These are phyloP conservation scores for Orbilia brochopaga DNA, from an alignment of 2,329 filamentous ascomycete genomes.

Conservation along the genomic window DNA sequence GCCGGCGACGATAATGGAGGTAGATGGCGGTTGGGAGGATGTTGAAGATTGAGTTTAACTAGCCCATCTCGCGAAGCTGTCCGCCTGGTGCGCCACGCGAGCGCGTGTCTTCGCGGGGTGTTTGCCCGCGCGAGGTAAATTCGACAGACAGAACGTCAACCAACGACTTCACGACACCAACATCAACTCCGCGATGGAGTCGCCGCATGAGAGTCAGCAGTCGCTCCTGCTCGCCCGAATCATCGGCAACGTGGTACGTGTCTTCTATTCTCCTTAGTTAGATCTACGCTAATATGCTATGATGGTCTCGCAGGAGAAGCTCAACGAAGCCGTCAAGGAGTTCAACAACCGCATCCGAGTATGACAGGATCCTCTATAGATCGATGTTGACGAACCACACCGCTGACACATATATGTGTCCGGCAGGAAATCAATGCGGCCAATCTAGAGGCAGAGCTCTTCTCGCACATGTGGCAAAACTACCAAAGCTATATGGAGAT, in stretches of 20 bases:
- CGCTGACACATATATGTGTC: conserved; percentile 1
- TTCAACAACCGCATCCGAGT: conserved; percentile 50
- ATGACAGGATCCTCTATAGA: background rate
- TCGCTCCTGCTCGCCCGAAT: conserved; percentile 49
- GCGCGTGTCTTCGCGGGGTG: background rate
- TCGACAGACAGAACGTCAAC: too few relatives aligned
- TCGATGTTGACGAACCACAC: background rate
- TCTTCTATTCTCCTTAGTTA: background rate
- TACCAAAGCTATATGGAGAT: conserved; percentile 50
- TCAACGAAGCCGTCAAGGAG: conserved; percentile 49
- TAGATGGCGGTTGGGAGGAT: conserved; percentile 18
- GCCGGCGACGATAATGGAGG: conserved; percentile 1
- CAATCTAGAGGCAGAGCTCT: conserved; percentile 47
- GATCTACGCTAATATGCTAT: background rate
- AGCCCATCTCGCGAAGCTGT: background rate
- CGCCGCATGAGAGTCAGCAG: conserved; percentile 50
- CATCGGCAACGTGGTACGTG: conserved; percentile 46
- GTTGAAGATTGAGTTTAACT: conserved; percentile 1
- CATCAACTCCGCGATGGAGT: conserved; percentile 33
- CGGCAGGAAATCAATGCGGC: conserved; percentile 49
- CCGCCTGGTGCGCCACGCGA: background rate
- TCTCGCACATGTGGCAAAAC: conserved; percentile 52
- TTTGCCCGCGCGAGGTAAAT: too few relatives aligned
- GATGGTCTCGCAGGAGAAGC: conserved; percentile 30
- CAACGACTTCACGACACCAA: background rate